These are phyloP conservation scores for Quercus ilex DNA, from an alignment of 306 rosid genomes.

Conservation along the genomic window DNA sequence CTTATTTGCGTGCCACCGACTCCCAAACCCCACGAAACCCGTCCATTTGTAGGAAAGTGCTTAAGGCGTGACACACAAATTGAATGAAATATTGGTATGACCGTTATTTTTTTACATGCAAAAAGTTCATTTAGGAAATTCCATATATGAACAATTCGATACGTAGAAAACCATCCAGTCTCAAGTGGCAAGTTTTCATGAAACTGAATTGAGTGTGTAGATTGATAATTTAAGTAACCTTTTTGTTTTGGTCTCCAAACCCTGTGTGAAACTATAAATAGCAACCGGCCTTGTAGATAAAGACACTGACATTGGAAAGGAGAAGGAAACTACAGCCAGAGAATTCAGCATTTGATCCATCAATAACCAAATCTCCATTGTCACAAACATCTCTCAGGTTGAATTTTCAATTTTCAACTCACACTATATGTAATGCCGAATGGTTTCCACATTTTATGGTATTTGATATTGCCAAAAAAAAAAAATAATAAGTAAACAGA, in stretches of 20 bases:
- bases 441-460: no score
- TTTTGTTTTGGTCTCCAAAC: background rate
- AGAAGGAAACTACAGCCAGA: background rate
- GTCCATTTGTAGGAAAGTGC: background rate
- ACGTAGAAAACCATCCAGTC: background rate
- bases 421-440: background rate
- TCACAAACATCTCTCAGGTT: background rate
- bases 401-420: background rate
- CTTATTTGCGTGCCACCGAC: no score
- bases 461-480: no score
- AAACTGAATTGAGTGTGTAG: background rate
- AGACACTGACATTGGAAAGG: background rate
- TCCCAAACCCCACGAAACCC: background rate
- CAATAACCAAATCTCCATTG: background rate
- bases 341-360: background rate
- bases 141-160: background rate
- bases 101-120: no score
- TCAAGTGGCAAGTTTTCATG: background rate
- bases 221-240: background rate
- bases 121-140: no score
- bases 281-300: background rate
- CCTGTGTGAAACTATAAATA: background rate
- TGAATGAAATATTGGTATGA: no score
- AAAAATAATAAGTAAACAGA: no score
- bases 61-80: background rate